Conservation (phyloP, 2,329 filamentous ascomycete species). For the Pseudogymnoascus sp. region DNA sequence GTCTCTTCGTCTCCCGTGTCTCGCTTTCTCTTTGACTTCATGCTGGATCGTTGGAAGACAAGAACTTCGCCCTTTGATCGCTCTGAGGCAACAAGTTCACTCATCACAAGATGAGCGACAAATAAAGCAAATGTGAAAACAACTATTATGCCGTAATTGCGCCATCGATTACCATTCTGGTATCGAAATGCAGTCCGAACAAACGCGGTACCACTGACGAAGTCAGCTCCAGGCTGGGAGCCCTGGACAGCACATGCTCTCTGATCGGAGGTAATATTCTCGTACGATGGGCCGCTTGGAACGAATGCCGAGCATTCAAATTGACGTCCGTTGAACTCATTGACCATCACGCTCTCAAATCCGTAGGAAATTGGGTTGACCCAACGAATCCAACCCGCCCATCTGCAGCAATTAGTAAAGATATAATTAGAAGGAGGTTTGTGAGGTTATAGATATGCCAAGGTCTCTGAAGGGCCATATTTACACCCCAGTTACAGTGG, state of each 20-base stretch:
- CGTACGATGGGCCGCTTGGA: conserved; percentile 34
- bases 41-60: conserved; percentile 37
- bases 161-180: conserved; percentile 44
- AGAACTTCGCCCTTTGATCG: conserved; percentile 44
- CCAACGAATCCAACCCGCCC: conserved; percentile 58
- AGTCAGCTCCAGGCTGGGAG: conserved; percentile 39
- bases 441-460: conserved; percentile 53
- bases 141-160: conserved; percentile 47
- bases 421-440: conserved; percentile 41
- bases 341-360: conserved; percentile 61
- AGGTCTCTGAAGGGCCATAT: conserved; percentile 43
- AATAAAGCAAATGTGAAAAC: conserved; percentile 31
- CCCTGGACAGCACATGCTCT: conserved; percentile 50
- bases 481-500: not conserved
- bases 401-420: conserved; percentile 55
- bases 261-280: conserved; percentile 36
- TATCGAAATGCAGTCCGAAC: conserved; percentile 45
- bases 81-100: conserved; percentile 37
- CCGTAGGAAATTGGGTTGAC: conserved; percentile 61
- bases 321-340: conserved; percentile 57
- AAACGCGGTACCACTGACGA: conserved; percentile 50
- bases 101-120: conserved; percentile 33
- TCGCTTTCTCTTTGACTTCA: conserved; percentile 11
- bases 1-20: conserved; percentile 10
- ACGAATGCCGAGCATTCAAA: conserved; percentile 46